Conservation (phyloP, 2,329 filamentous ascomycete species). For the Phyllosticta citribraziliensis region DNA sequence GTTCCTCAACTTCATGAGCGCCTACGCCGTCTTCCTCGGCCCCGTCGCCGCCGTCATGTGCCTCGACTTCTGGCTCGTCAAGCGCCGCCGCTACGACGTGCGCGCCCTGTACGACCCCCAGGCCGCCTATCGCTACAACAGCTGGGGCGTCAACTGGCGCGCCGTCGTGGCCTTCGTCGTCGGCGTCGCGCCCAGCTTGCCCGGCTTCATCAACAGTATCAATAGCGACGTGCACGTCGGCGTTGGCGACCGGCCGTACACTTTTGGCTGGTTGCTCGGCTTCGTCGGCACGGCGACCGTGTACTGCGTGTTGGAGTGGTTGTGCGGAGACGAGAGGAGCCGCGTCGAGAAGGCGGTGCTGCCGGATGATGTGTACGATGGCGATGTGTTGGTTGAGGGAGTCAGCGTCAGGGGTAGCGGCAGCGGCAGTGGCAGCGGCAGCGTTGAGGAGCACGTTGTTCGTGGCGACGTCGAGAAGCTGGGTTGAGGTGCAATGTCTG, state of each 20-base stretch:
- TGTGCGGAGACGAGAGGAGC: constrained; percentile 42
- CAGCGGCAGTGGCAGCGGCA: neutral
- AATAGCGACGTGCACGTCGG: constrained; percentile 32
- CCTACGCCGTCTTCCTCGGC: constrained; percentile 55
- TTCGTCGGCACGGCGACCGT: constrained; percentile 46
- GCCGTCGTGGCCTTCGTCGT: constrained; percentile 49
- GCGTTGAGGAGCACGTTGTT: neutral
- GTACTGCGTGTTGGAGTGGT: constrained; percentile 42
- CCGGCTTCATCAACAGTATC: constrained; percentile 41
- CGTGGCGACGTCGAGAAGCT: neutral
- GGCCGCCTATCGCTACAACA: constrained; percentile 42
- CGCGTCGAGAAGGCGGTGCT: constrained; percentile 34
- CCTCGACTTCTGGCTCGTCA: constrained; percentile 51
- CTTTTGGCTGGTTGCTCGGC: constrained; percentile 57
- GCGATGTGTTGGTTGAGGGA: constrained; percentile 18
- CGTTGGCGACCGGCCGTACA: constrained; percentile 46
- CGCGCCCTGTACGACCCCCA: constrained; percentile 43
- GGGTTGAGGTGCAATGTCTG: neutral
- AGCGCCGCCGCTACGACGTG: constrained; percentile 38
- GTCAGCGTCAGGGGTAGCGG: constrained; percentile 1
- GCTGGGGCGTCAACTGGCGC: constrained; percentile 48
- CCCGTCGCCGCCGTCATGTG: constrained; percentile 53
- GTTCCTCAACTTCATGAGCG: constrained; percentile 52
- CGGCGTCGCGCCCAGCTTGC: constrained; percentile 47
- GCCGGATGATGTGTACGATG: constrained; percentile 26